Percentiles rank a stretch among this genome's conserved stretches.
phyloP scores from a whole-genome alignment of 345 rosid species.

The Ailanthus altissimus region DNA sequence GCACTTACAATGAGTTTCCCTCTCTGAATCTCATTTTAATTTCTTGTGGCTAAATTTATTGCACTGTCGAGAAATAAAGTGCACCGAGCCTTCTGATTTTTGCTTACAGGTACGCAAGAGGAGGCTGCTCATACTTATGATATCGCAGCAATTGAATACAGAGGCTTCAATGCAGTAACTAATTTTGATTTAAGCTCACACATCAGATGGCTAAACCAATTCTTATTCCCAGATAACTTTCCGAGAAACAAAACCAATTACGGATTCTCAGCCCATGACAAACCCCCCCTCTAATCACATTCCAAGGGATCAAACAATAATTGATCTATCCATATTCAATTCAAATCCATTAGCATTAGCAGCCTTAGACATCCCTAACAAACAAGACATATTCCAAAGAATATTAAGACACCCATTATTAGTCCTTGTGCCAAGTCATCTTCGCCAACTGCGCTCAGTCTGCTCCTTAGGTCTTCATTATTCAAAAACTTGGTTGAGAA shows the following conservation, averaged over 20 bases:
- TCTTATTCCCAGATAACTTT: not conserved
- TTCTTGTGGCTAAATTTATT: not conserved
- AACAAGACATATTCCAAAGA: constrained; percentile 5
- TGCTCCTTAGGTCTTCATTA: constrained; percentile 48
- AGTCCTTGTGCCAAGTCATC: constrained; percentile 27
- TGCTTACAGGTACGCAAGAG: constrained; percentile 45
- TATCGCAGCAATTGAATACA: constrained; percentile 53
- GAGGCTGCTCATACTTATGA: constrained; percentile 60
- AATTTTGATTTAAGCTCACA: constrained; percentile 55
- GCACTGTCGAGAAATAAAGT: not conserved
- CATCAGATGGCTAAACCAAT: constrained; percentile 44
- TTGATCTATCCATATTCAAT: constrained; percentile 18
- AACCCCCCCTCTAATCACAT: constrained; percentile 10
- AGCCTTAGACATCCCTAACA: constrained; percentile 9
- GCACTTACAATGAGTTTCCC: constrained; percentile 51
- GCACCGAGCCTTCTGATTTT: not conserved
- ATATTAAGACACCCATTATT: not conserved
- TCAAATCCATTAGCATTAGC: constrained; percentile 18
- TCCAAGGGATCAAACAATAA: constrained; percentile 11
- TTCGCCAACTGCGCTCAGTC: constrained; percentile 48
- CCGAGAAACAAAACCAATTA: constrained; percentile 24
- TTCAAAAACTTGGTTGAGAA: constrained; percentile 49
- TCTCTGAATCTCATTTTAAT: not conserved
- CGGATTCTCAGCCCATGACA: constrained; percentile 3
- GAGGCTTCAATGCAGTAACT: constrained; percentile 58